Percentiles rank a stretch among this genome's conserved stretches.
Conservation (phyloP, 768 basidiomycete genomes). For the Coprinellus aureogranulatus region DNA sequence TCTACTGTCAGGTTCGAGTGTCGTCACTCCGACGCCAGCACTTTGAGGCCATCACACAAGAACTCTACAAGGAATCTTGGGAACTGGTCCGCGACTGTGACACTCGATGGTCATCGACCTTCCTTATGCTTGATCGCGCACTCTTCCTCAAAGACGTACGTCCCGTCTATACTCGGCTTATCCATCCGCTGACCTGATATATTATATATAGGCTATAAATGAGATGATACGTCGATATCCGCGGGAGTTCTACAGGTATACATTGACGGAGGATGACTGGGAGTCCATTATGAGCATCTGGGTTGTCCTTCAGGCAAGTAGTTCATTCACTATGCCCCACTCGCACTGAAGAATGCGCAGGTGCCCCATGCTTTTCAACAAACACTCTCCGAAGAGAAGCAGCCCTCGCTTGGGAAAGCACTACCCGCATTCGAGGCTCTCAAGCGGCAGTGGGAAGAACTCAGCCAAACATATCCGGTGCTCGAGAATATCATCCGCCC, state of each 20-base stretch:
- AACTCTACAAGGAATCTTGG: constrained; percentile 17
- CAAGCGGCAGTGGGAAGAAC: constrained; percentile 13
- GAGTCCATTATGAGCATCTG: too few species aligned
- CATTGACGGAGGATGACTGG: too few species aligned
- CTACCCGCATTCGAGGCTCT: constrained; percentile 32
- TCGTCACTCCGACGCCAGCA: constrained; percentile 29
- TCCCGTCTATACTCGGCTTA: too few species aligned
- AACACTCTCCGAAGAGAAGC: constrained; percentile 30
- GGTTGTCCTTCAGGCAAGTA: too few species aligned
- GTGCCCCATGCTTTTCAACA: constrained; percentile 30
- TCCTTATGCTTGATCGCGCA: constrained; percentile 28
- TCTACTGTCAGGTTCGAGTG: too few species aligned
- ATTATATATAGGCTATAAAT: too few species aligned
- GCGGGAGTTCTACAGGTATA: too few species aligned
- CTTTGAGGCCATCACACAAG: constrained; percentile 21
- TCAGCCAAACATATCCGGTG: constrained; percentile 17
- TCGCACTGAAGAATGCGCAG: constrained; percentile 21
- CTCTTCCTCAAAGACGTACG: constrained; percentile 31
- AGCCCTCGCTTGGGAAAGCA: constrained; percentile 30
- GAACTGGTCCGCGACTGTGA: constrained; percentile 25
- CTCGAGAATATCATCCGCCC: constrained; percentile 24
- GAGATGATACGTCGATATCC: too few species aligned
- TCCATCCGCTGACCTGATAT: too few species aligned
- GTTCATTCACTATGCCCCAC: too few species aligned
- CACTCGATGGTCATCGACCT: constrained; percentile 28